Evolutionary conservation across 805 yeast genomes (phyloP).

Genomic region (Zygosaccharomyces bailii): DNA sequence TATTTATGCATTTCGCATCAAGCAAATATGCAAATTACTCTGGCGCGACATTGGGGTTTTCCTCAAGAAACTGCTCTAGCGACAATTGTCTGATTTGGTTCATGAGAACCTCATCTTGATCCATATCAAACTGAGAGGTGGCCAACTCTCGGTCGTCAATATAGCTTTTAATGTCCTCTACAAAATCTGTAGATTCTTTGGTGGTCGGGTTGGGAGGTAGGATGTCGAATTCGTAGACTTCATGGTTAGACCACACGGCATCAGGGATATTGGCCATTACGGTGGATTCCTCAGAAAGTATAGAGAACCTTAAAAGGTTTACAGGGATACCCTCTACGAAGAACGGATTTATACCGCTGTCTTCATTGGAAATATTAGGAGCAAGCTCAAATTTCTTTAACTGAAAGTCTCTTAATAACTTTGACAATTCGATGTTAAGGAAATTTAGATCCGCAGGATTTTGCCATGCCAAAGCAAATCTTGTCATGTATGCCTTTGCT

Average conservation of each 20-base stretch:
- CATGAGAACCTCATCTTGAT: conserved; percentile 35
- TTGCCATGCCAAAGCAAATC: conserved; percentile 56
- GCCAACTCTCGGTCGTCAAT: conserved; percentile 34
- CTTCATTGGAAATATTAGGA: background rate
- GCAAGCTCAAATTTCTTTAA: conserved; percentile 3
- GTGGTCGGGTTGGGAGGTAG: conserved; percentile 55
- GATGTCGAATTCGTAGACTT: conserved; percentile 67
- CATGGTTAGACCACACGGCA: conserved; percentile 56
- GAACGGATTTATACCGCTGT: conserved; percentile 19
- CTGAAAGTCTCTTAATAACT: conserved; percentile 22
- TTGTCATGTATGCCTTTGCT: conserved; percentile 55
- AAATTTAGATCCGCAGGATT: conserved; percentile 46
- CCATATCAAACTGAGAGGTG: conserved; percentile 24
- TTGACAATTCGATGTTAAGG: conserved; percentile 42
- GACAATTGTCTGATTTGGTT: conserved; percentile 35
- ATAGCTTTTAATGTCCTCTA: conserved; percentile 36
- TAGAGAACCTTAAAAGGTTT: conserved; percentile 63
- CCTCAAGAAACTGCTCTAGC: conserved; percentile 31
- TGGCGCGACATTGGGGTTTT: conserved; percentile 19
- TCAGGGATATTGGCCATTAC: conserved; percentile 69
- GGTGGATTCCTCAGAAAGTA: conserved; percentile 66
- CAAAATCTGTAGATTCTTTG: conserved; percentile 34
- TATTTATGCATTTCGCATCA: background rate
- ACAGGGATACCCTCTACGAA: conserved; percentile 44
- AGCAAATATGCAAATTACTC: conserved; percentile 8